Evolutionary conservation across 768 basidiomycete genomes (phyloP), one percentile per base, ranked within the genome.

Genomic region (Agaricus blazei): DNA sequence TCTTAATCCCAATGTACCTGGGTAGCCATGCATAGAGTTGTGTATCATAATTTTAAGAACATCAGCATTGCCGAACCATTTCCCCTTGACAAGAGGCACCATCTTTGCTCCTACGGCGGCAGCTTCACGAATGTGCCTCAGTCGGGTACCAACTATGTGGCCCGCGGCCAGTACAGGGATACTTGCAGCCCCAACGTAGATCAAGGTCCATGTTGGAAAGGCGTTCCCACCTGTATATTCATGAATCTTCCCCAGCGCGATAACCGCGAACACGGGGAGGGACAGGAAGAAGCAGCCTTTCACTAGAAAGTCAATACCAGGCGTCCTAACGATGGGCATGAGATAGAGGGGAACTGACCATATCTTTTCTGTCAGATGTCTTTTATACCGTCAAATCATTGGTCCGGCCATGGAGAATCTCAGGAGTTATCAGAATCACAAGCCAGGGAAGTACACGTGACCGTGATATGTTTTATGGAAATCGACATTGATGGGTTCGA

Each of bases 1-100:
- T 40, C 44, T 26, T 24, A 9, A 40, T 36, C 8, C 8, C 29
- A 1, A 58, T 66, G 6, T 57, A 84, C 82, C 80, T 38, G 76
- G 76, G 65, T 84, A 83, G 1, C 81, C 83, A 40, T 62, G 61
- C 3, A 67, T 65, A 51, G 72, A 74, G 31, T 73, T 70, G 48
- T 68, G 59, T 50, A 72, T 64, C 65, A 77, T 59, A 11, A 24
- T 59, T 23, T 64, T 47, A 57, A 81, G 58, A 14, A 79, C 48
- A 56, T 81, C 81, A 4, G 78, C 27, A 57, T 79, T 82, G 41
- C 80, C 80, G 8, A 73, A 63, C 50, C 40, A 61, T 47, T 69
- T 69, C 0, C 82, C 82, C 29, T 59, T 58, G 1, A 69, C 60
- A 15, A 62, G 62, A 5, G 73, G 75, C 4, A 76, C 68, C 28